phyloP scores from a whole-genome alignment of 2,329 filamentous ascomycete species.

The Cytospora schulzeri region DNA sequence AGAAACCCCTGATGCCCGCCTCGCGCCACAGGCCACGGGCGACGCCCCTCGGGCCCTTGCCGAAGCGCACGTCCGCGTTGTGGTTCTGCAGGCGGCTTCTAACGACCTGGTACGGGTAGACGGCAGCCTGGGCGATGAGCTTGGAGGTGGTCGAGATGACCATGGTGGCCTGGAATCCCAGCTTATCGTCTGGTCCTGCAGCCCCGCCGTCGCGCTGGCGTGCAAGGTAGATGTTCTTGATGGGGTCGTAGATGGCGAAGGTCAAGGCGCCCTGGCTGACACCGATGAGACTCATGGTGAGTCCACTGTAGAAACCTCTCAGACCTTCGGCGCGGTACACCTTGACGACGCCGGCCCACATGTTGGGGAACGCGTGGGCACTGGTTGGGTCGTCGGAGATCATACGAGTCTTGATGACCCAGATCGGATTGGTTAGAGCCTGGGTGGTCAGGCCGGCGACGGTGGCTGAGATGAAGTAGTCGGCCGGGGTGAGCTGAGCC shows the following conservation, averaged over 20 bases:
- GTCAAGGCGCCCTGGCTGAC: constrained; percentile 93
- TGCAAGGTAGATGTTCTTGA: constrained; percentile 59
- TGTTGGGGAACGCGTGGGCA: constrained; percentile 78
- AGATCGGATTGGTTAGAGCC: constrained; percentile 88
- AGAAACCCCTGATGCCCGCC: constrained; percentile 83
- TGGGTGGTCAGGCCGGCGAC: constrained; percentile 73
- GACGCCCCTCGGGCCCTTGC: constrained; percentile 70
- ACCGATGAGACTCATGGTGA: constrained; percentile 80
- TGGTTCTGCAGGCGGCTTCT: constrained; percentile 88
- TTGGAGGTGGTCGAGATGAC: constrained; percentile 80
- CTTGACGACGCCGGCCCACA: constrained; percentile 68
- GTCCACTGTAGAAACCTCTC: constrained; percentile 82
- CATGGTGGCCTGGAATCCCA: constrained; percentile 78
- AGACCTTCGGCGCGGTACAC: constrained; percentile 73
- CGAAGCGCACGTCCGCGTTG: constrained; percentile 74
- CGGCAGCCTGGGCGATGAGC: constrained; percentile 82
- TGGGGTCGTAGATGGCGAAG: constrained; percentile 89
- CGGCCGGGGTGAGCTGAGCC: constrained; percentile 55
- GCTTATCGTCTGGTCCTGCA: constrained; percentile 38
- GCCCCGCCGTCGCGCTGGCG: constrained; percentile 34
- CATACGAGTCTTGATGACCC: constrained; percentile 99
- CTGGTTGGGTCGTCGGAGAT: constrained; percentile 76
- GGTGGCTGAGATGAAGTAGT: constrained; percentile 83
- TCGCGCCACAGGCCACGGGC: constrained; percentile 72
- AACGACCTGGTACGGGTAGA: constrained; percentile 94